Evolutionary conservation across 495 filamentous ascomycete species (phyloP).

Genomic region (Aspergillus ostianus): DNA sequence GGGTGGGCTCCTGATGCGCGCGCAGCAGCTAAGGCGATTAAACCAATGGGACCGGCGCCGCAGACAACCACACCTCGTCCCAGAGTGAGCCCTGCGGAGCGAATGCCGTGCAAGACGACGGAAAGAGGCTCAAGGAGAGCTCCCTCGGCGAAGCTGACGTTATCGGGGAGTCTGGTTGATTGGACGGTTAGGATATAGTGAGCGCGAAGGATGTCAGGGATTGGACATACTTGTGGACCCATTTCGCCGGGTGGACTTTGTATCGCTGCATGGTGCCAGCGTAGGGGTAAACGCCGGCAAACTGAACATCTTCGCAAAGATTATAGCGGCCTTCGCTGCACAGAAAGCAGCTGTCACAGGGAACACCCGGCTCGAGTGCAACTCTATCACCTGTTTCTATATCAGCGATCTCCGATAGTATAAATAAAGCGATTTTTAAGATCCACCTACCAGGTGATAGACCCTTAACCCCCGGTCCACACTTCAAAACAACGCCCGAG

Average conservation of each 20-base stretch:
- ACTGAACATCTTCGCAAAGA: constrained; percentile 70
- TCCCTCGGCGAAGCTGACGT: constrained; percentile 61
- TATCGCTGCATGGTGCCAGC: constrained; percentile 57
- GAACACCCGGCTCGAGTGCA: constrained; percentile 72
- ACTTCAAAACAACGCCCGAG: constrained; percentile 62
- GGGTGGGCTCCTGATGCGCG: constrained; percentile 63
- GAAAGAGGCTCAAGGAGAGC: constrained; percentile 74
- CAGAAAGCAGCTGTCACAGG: constrained; percentile 62
- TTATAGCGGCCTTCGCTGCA: constrained; percentile 72
- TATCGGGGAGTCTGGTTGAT: constrained; percentile 50
- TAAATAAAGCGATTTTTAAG: neutral
- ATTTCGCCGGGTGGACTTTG: constrained; percentile 64
- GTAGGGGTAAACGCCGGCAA: constrained; percentile 61
- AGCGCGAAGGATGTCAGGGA: too few relatives aligned
- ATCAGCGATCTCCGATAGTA: neutral
- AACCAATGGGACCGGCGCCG: constrained; percentile 74
- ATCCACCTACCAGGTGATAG: constrained; percentile 33
- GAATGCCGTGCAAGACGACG: constrained; percentile 69
- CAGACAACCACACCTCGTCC: constrained; percentile 63
- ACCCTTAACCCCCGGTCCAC: constrained; percentile 47
- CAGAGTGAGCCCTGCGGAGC: constrained; percentile 51
- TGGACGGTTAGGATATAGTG: too few relatives aligned
- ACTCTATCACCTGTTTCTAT: constrained; percentile 59
- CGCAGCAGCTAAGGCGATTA: constrained; percentile 60
- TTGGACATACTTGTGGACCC: constrained; percentile 41